phyloP scores from a whole-genome alignment of 2,329 filamentous ascomycete species.

The Ophiostoma sp. region DNA sequence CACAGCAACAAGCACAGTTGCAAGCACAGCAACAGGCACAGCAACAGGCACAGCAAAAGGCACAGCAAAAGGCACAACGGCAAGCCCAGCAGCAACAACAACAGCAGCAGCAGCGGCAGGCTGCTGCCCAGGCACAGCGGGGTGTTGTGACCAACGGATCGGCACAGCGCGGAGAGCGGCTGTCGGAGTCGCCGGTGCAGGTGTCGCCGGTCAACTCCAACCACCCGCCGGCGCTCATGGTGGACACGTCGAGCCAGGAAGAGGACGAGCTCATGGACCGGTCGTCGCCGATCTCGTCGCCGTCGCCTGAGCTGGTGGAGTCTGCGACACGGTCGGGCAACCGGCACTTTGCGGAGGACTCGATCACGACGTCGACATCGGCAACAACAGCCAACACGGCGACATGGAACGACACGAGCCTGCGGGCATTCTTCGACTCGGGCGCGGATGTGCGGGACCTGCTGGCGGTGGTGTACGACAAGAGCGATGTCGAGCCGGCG shows the following conservation, averaged over 20 bases:
- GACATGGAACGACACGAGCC: slow-evolving; percentile 79
- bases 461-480: slow-evolving; percentile 87
- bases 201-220: slow-evolving; percentile 52
- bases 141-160: slow-evolving; percentile 33
- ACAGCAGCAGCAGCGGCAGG: slow-evolving; percentile 27
- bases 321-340: slow-evolving; percentile 39
- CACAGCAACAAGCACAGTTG: slow-evolving; percentile 39
- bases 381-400: slow-evolving; percentile 42
- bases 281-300: slow-evolving; percentile 58
- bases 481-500: slow-evolving; percentile 72
- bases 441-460: slow-evolving; percentile 84
- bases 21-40: slow-evolving; percentile 27
- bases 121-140: not conserved
- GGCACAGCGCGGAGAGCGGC: slow-evolving; percentile 35
- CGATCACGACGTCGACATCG: slow-evolving; percentile 50
- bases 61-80: slow-evolving; percentile 36
- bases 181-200: slow-evolving; percentile 64
- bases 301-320: slow-evolving; percentile 57
- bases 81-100: slow-evolving; percentile 41
- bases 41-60: slow-evolving; percentile 28
- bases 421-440: slow-evolving; percentile 87
- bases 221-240: slow-evolving; percentile 61
- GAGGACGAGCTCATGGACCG: slow-evolving; percentile 46
- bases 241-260: slow-evolving; percentile 64
- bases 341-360: slow-evolving; percentile 42